phyloP scores from a whole-genome alignment of 2,329 filamentous ascomycete species.

The Fusarium armeniacum region DNA sequence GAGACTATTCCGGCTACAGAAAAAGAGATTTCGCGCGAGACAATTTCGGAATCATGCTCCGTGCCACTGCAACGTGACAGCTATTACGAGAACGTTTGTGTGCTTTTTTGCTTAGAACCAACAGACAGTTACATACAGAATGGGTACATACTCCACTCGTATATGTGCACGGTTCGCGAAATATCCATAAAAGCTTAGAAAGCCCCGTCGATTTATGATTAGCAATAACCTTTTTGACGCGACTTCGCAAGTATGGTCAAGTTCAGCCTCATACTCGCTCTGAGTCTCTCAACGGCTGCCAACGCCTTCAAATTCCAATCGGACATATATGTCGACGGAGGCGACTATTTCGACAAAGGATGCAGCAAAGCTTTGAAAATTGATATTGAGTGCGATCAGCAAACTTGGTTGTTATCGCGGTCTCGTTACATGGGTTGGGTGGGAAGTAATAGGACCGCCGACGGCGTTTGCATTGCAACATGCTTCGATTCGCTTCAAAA shows the following conservation, averaged over 20 bases:
- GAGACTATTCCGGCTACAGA: too few relatives aligned
- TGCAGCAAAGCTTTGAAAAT: too few relatives aligned
- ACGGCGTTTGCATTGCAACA: too few relatives aligned
- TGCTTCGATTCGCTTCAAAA: too few relatives aligned
- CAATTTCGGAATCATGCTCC: neutral
- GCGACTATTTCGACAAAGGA: too few relatives aligned
- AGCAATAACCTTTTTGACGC: too few relatives aligned
- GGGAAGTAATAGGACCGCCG: too few relatives aligned
- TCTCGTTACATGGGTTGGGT: too few relatives aligned
- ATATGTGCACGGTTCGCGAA: neutral
- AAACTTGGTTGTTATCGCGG: too few relatives aligned
- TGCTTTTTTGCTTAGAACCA: neutral
- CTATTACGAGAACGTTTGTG: neutral
- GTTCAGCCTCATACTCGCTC: neutral
- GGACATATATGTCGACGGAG: neutral
- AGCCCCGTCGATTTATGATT: neutral
- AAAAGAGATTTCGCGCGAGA: fast-evolving
- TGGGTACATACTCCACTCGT: neutral
- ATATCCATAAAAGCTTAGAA: neutral
- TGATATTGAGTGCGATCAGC: too few relatives aligned
- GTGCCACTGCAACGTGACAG: neutral
- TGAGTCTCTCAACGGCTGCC: fast-evolving
- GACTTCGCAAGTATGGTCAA: neutral
- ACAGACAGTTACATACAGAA: neutral
- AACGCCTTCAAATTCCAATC: neutral